Conservation (phyloP, 2,329 filamentous ascomycete genomes). For the Gnomoniopsis sp. region DNA sequence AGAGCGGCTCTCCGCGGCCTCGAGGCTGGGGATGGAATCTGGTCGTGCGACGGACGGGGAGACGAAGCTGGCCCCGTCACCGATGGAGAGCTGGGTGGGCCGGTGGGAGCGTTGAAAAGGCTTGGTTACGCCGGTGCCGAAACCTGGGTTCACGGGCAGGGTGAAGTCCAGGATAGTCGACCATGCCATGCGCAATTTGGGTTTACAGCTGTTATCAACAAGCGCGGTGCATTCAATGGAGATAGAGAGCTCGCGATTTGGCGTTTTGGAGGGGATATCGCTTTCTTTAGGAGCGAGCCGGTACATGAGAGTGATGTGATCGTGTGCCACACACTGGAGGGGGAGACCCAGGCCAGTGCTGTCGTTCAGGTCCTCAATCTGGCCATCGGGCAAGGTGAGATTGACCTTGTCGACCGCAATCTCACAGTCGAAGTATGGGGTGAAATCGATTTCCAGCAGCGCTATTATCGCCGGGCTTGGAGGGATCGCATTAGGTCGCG, state of each 20-base stretch:
- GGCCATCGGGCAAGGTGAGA: constrained; percentile 55
- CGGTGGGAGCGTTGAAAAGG: constrained; percentile 61
- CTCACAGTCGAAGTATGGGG: constrained; percentile 64
- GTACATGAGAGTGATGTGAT: constrained; percentile 74
- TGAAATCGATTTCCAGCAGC: constrained; percentile 71
- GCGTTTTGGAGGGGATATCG: constrained; percentile 43
- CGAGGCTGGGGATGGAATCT: constrained; percentile 57
- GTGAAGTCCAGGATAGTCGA: constrained; percentile 68
- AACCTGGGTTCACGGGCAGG: constrained; percentile 60
- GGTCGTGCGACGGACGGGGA: constrained; percentile 56
- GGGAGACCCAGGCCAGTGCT: constrained; percentile 50
- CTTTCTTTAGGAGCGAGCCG: constrained; percentile 53
- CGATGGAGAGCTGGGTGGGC: constrained; percentile 62
- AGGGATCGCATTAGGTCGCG: constrained; percentile 57
- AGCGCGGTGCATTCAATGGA: constrained; percentile 58
- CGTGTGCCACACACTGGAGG: constrained; percentile 63
- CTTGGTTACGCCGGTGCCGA: constrained; percentile 47
- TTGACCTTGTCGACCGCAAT: constrained; percentile 58
- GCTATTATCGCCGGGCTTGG: constrained; percentile 62
- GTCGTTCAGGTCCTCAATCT: constrained; percentile 55
- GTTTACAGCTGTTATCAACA: constrained; percentile 53
- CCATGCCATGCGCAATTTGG: constrained; percentile 64
- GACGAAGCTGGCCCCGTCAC: constrained; percentile 52
- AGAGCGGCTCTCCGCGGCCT: constrained; percentile 45
- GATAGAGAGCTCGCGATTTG: constrained; percentile 53